phyloP scores from a whole-genome alignment of 306 rosid species.

The Acacia melanoxylon region DNA sequence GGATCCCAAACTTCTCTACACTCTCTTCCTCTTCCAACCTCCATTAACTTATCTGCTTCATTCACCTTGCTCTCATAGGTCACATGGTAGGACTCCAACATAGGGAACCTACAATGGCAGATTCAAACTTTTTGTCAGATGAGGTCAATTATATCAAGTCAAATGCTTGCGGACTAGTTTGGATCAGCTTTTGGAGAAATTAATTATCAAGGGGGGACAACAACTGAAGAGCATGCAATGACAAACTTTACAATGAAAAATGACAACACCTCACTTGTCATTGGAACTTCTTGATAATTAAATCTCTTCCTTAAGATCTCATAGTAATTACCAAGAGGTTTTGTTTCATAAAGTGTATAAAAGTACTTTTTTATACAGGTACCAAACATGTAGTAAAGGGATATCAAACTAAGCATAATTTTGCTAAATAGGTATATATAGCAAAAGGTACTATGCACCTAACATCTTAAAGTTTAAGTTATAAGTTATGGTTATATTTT shows the following conservation, averaged over 20 bases:
- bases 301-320: no score
- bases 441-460: not conserved
- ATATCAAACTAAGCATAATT: not conserved
- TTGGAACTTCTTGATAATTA: no score
- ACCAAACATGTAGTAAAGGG: no score
- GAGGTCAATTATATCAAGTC: not conserved
- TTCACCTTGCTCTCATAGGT: slow-evolving; percentile 61
- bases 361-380: no score
- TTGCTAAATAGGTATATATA: not conserved
- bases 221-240: no score
- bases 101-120: slow-evolving; percentile 37
- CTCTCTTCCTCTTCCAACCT: slow-evolving; percentile 56
- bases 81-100: slow-evolving; percentile 59
- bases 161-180: not conserved
- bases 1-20: slow-evolving; percentile 55
- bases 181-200: no score
- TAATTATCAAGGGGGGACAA: no score
- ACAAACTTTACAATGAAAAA: no score
- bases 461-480: not conserved
- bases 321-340: no score
- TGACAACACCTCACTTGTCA: no score
- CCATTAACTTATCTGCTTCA: slow-evolving; percentile 61
- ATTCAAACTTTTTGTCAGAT: not conserved
- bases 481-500: not conserved
- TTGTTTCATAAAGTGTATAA: no score